Evolutionary conservation across 768 basidiomycete genomes (phyloP), one percentile per base, ranked within the genome.

Genomic region (Kwoniella bestiolae): DNA sequence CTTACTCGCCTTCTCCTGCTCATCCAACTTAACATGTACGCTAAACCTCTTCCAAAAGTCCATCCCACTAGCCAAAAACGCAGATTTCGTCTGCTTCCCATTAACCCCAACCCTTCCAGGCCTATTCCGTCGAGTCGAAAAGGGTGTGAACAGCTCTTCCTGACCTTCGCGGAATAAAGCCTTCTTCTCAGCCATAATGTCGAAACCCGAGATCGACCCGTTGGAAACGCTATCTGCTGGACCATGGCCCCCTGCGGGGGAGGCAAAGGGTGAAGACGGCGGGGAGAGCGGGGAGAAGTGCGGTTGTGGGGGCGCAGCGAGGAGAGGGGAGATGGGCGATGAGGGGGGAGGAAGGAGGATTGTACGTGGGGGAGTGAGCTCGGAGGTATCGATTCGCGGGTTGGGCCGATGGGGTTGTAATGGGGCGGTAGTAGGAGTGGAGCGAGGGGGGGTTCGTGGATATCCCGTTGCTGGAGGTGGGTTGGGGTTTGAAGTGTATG

Each of bases 41-140:
- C 70, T 74, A 35, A 78, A 76, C 45, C 76, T 63, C 64, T 74
- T 75, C 76, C 76, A 78, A 49, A 78, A 74, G 41, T 78, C 76
- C 31, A 57, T 70, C 12, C 70, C 71, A 29, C 57, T 55, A 9
- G 45, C 35, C 51, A 61, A 41, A n/a, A 61, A 50, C 25, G 41
- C 46, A 21, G 41, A 55, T 53, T 56, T 63, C 2, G 52, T 67
- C 26, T 34, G 38, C 23, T 38, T 55, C 9, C 52, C 32, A 35
- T 55, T 55, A 18, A 35, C 14, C 32, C 52, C 52, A n/a, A 29
- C 8, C 49, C 32, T 52, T 32, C 60, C 65, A 26, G 31, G 53
- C 21, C 14, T 35, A 26, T 0, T 50, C 38, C 62, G 50, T 29
- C 72, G 38, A 25, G 76, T 74, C 3, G 71, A 71, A 38, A 73